Evolutionary conservation across 2,329 filamentous ascomycete genomes (phyloP).

Genomic region (Colletotrichum orchidophilum): DNA sequence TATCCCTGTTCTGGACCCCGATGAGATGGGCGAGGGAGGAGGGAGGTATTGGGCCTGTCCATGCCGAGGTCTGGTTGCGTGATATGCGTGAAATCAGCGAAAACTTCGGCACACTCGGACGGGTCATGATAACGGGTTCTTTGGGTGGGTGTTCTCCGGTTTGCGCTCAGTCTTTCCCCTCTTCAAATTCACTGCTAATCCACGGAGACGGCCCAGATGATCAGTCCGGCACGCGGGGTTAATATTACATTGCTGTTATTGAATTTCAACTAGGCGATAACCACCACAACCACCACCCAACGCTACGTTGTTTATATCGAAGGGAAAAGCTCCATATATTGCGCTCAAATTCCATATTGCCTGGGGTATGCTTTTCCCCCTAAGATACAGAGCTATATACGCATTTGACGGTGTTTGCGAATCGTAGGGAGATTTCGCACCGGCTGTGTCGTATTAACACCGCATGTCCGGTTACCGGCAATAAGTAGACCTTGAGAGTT

Average conservation of each 20-base stretch:
- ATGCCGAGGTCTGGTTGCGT: not conserved
- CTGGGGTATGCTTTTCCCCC: too few relatives aligned
- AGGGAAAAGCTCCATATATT: too few relatives aligned
- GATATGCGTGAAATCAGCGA: not conserved
- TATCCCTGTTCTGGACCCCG: not conserved
- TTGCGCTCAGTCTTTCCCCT: not conserved
- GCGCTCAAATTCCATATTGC: too few relatives aligned
- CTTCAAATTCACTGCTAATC: not conserved
- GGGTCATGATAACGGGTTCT: not conserved
- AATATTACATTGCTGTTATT: too few relatives aligned
- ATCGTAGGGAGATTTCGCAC: too few relatives aligned
- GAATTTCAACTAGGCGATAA: too few relatives aligned
- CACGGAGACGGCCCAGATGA: not conserved
- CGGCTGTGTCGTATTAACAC: too few relatives aligned
- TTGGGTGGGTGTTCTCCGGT: not conserved
- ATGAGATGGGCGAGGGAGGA: not conserved
- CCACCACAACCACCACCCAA: too few relatives aligned
- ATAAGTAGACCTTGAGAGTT: not conserved
- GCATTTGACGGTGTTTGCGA: too few relatives aligned
- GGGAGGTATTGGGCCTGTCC: not conserved
- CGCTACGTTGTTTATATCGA: too few relatives aligned
- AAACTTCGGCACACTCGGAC: not conserved
- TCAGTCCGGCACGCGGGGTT: too few relatives aligned
- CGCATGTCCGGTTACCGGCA: not conserved
- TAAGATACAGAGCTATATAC: too few relatives aligned